These are phyloP conservation scores for Choiromyces venosus DNA, from an alignment of 495 filamentous ascomycete genomes.

Conservation along the genomic window DNA sequence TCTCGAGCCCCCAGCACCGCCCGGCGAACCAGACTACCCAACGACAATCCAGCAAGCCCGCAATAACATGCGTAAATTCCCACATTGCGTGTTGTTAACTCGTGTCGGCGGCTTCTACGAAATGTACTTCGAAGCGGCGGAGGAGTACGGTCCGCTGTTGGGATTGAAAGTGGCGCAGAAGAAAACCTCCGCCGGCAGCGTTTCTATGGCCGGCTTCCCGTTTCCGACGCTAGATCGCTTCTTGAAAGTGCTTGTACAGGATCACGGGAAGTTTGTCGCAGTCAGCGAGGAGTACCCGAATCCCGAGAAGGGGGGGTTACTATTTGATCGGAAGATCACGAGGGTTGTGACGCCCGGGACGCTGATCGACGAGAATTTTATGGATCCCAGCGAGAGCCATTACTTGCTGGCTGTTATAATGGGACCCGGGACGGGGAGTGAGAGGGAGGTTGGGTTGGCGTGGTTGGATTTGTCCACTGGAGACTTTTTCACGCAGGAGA, in stretches of 20 bases:
- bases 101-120: constrained; percentile 94
- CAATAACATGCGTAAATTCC: constrained; percentile 81
- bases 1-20: neutral
- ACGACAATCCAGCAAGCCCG: constrained; percentile 83
- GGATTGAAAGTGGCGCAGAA: constrained; percentile 83
- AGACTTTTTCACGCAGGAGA: constrained; percentile 81
- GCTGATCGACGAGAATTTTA: constrained; percentile 93
- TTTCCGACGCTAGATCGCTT: constrained; percentile 86
- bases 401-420: constrained; percentile 61
- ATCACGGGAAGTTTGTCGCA: constrained; percentile 82
- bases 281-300: constrained; percentile 84
- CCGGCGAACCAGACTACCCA: constrained; percentile 53
- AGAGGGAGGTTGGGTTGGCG: constrained; percentile 62
- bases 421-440: constrained; percentile 7
- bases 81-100: constrained; percentile 74
- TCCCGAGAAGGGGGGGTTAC: constrained; percentile 64
- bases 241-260: constrained; percentile 86
- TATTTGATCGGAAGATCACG: constrained; percentile 77
- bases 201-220: constrained; percentile 69
- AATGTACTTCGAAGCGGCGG: constrained; percentile 90
- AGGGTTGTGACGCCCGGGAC: constrained; percentile 91
- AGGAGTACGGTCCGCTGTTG: constrained; percentile 76
- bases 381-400: constrained; percentile 87
- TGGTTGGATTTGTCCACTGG: constrained; percentile 96
- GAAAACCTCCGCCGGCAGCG: constrained; percentile 49